Conservation (phyloP, 176 grass and related monocot species). For the Carex parvula region DNA sequence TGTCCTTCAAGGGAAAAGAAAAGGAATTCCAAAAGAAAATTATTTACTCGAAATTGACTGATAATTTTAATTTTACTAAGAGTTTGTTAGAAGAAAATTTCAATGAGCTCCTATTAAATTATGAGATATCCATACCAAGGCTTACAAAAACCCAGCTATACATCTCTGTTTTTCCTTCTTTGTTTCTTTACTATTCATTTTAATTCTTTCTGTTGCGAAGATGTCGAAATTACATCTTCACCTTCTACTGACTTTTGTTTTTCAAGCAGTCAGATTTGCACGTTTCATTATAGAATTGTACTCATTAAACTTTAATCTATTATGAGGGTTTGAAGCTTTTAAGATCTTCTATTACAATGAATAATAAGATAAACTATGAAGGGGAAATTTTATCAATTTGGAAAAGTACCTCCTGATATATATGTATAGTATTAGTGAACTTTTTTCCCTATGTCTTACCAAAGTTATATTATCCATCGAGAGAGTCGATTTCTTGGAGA, state of each 20-base stretch:
- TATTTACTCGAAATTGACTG: background rate
- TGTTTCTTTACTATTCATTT: background rate
- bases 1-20: background rate
- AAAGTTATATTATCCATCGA: background rate
- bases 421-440: background rate
- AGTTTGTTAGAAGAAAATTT: background rate
- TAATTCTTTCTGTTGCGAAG: background rate
- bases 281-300: too few relatives aligned
- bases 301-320: background rate
- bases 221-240: too few relatives aligned
- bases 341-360: background rate
- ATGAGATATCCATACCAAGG: background rate
- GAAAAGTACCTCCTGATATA: background rate
- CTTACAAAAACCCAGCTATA: background rate
- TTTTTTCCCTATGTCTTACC: background rate
- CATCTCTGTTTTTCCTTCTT: background rate
- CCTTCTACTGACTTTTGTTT: too few relatives aligned
- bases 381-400: background rate
- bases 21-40: background rate
- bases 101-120: background rate
- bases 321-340: background rate
- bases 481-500: background rate
- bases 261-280: too few relatives aligned
- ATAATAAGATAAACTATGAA: background rate
- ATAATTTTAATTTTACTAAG: too few relatives aligned